Evolutionary conservation across 2,329 filamentous ascomycete species (phyloP).

Genomic region (Penicillium sclerotiorum): DNA sequence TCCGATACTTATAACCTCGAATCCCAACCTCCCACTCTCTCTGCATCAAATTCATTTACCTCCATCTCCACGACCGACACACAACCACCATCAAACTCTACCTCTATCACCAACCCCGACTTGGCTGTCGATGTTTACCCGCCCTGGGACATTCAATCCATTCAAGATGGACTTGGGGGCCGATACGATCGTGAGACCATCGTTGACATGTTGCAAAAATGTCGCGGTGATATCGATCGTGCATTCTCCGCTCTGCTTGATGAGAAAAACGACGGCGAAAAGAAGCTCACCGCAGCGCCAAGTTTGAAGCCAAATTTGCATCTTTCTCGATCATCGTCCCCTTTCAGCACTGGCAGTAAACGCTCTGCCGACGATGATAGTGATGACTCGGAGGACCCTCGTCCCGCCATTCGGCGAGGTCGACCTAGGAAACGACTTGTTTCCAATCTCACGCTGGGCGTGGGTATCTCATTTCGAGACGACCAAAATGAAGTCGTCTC

Average conservation of each 20-base stretch:
- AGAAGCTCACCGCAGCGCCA: conserved; percentile 24
- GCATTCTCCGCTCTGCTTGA: conserved; percentile 58
- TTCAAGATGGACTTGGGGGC: conserved; percentile 55
- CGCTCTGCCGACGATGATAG: conserved; percentile 45
- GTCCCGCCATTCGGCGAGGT: conserved; percentile 30
- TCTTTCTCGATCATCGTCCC: conserved; percentile 45
- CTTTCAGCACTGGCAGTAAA: conserved; percentile 46
- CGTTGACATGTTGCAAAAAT: conserved; percentile 55
- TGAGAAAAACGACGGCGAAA: conserved; percentile 37
- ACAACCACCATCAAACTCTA: conserved; percentile 13
- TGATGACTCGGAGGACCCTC: conserved; percentile 40
- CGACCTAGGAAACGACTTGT: conserved; percentile 36
- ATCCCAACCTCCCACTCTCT: neutral
- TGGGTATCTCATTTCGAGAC: conserved; percentile 42
- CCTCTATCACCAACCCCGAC: conserved; percentile 9
- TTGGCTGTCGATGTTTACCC: conserved; percentile 44
- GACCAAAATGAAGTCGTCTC: conserved; percentile 43
- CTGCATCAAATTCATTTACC: neutral
- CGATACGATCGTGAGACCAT: conserved; percentile 55
- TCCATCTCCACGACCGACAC: conserved; percentile 8
- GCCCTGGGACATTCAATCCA: conserved; percentile 60
- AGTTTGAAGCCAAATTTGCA: conserved; percentile 37
- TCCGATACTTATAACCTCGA: neutral
- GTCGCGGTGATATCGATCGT: conserved; percentile 56
- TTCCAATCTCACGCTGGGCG: conserved; percentile 38